Evolutionary conservation across 306 rosid genomes (phyloP), one percentile per base, ranked within the genome.

Genomic region (Casuarina cunninghamiana): DNA sequence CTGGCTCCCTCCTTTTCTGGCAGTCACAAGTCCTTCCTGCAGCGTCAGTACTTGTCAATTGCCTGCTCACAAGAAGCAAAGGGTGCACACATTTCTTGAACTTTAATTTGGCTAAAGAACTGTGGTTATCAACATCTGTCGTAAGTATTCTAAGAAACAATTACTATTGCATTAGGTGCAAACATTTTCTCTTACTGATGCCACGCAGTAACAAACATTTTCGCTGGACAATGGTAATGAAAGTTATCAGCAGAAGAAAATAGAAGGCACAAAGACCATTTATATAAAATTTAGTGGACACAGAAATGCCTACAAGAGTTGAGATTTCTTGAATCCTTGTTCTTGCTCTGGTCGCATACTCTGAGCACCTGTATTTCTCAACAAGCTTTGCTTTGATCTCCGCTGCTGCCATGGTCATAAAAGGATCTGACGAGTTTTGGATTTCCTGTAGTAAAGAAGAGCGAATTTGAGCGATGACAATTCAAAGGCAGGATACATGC

Each of bases 281-380:
- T 57, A 57, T 19, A 57, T 13, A 57, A 21, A 57, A 10, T 19
- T 19, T 9, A 21, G 13, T 57, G 63, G 63, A 21, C 19, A 21
- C 21, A 35, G 4, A 37, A 37, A 62, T 70, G 48, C 88, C 75
- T 75, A 87, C 91, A 73, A 58, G 53, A 6, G 75, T 81, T 15
- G 84, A 76, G 80, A 85, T 76, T 79, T 88, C 81, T 68, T 79
- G 84, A 41, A 81, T 76, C 69, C 78, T 81, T 57, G 77, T 67
- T 71, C 86, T 88, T 46, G 89, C 83, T 3, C 44, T 46, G 10
- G 61, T 61, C 26, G 89, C 87, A 68, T 88, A 75, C 71, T 85
- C 89, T 41, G 91, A 88, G 78, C 84, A 78, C 72, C 82, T 50
- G 76, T 88, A 88, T 53, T 83, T 85, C 74, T 88, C 91, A 38